Conservation (phyloP, 768 basidiomycete genomes). For the Serendipita vermifera region DNA sequence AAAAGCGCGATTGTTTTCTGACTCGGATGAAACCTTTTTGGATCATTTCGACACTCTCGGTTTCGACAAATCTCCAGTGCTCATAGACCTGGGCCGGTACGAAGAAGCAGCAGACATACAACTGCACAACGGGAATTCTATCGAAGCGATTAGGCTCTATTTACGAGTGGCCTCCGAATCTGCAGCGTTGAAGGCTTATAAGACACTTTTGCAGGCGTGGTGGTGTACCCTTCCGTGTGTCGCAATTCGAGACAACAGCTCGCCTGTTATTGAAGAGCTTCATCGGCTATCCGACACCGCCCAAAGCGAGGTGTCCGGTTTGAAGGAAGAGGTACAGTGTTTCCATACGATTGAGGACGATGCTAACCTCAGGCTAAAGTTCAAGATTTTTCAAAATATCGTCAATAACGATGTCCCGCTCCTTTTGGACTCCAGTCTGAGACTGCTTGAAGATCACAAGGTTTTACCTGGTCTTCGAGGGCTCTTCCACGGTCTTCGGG, state of each 20-base stretch:
- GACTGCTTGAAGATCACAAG: too few relatives aligned
- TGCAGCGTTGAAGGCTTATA: background rate
- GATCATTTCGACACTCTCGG: background rate
- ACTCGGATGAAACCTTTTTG: background rate
- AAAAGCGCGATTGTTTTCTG: background rate
- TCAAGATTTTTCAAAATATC: background rate
- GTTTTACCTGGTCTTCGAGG: too few relatives aligned
- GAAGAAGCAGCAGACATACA: background rate
- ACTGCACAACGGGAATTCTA: background rate
- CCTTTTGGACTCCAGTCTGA: too few relatives aligned
- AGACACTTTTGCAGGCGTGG: background rate
- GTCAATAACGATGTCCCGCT: background rate
- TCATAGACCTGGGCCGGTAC: background rate
- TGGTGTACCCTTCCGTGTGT: background rate
- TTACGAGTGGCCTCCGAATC: background rate
- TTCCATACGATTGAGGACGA: too few relatives aligned
- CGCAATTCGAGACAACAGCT: background rate
- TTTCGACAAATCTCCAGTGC: background rate
- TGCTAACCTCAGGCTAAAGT: too few relatives aligned
- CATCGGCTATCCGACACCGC: too few relatives aligned
- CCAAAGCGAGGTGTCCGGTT: too few relatives aligned
- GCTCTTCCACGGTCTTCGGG: background rate
- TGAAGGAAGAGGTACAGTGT: too few relatives aligned
- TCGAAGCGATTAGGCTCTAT: background rate
- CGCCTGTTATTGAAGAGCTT: too few relatives aligned